These are phyloP conservation scores for Penicillium sp. DNA, from an alignment of 2,329 filamentous ascomycete species.

Conservation along the genomic window DNA sequence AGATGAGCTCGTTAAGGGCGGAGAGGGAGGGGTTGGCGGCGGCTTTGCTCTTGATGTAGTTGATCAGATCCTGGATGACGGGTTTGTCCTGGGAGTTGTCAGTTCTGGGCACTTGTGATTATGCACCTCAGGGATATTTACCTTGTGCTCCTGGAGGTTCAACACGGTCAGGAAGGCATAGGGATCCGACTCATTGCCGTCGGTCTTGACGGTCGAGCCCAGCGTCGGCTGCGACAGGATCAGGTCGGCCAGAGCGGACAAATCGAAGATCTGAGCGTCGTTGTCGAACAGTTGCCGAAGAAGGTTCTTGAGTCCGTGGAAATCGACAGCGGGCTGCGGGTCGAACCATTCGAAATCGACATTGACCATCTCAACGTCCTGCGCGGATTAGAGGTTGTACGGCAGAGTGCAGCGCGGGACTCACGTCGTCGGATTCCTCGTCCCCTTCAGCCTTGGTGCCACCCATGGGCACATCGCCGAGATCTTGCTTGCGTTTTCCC, in stretches of 20 bases:
- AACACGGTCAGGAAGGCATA: constrained; percentile 88
- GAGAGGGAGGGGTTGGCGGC: constrained; percentile 53
- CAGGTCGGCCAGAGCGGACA: constrained; percentile 78
- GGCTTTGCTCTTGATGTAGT: constrained; percentile 61
- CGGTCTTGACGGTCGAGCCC: constrained; percentile 94
- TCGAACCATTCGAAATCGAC: constrained; percentile 99
- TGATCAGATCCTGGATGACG: constrained; percentile 63
- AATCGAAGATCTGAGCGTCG: constrained; percentile 77
- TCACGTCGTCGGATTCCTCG: constrained; percentile 41
- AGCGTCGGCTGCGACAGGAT: constrained; percentile 81
- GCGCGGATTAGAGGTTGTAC: constrained; percentile 7
- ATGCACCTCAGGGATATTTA: constrained; percentile 22
- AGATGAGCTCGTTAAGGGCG: constrained; percentile 55
- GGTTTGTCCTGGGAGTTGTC: constrained; percentile 54
- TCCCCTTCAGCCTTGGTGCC: constrained; percentile 37
- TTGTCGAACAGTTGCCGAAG: constrained; percentile 88
- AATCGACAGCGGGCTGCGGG: constrained; percentile 81
- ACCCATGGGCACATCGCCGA: constrained; percentile 43
- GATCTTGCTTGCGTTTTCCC: constrained; percentile 50
- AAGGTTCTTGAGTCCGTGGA: constrained; percentile 87
- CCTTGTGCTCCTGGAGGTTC: constrained; percentile 70
- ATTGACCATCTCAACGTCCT: constrained; percentile 89
- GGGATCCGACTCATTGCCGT: constrained; percentile 85
- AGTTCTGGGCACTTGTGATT: not conserved
- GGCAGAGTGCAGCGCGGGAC: constrained; percentile 4